phyloP scores from a whole-genome alignment of 768 basidiomycete species.

The Crassisporium funariophilum region DNA sequence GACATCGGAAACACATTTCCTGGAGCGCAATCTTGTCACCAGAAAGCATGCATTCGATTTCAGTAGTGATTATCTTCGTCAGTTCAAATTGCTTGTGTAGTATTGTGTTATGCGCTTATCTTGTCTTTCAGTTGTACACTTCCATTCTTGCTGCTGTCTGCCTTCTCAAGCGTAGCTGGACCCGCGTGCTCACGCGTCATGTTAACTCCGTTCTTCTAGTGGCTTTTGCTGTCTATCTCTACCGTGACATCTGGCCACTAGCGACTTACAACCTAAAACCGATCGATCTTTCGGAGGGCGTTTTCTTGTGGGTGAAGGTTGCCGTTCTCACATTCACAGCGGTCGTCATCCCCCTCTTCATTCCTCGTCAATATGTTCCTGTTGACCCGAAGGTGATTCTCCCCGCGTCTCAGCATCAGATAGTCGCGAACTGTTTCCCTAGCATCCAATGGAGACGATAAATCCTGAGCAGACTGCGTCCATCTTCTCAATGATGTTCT shows the following conservation, averaged over 20 bases:
- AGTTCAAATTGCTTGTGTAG: too few species aligned
- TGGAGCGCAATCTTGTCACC: too few species aligned
- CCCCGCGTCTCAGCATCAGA: too few species aligned
- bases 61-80: too few species aligned
- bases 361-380: slow-evolving; percentile 55
- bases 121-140: slow-evolving; percentile 19
- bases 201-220: slow-evolving; percentile 32
- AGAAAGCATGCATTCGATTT: too few species aligned
- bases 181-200: slow-evolving; percentile 1
- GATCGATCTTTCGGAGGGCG: slow-evolving; percentile 45
- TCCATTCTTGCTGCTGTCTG: slow-evolving; percentile 8
- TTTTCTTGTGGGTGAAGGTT: slow-evolving; percentile 51
- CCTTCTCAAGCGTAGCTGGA: neutral
- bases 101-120: too few species aligned
- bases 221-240: slow-evolving; percentile 46
- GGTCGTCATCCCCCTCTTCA: slow-evolving; percentile 50
- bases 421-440: too few species aligned
- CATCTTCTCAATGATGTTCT: slow-evolving; percentile 41
- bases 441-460: slow-evolving; percentile 30
- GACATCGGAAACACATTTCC: too few species aligned
- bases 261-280: slow-evolving; percentile 47
- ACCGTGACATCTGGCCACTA: slow-evolving; percentile 59
- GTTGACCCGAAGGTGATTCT: slow-evolving; percentile 42
- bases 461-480: slow-evolving; percentile 54
- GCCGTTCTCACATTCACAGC: slow-evolving; percentile 43